phyloP scores from a whole-genome alignment of 2,329 filamentous ascomycete species.

The Pseudogymnoascus sp. region DNA sequence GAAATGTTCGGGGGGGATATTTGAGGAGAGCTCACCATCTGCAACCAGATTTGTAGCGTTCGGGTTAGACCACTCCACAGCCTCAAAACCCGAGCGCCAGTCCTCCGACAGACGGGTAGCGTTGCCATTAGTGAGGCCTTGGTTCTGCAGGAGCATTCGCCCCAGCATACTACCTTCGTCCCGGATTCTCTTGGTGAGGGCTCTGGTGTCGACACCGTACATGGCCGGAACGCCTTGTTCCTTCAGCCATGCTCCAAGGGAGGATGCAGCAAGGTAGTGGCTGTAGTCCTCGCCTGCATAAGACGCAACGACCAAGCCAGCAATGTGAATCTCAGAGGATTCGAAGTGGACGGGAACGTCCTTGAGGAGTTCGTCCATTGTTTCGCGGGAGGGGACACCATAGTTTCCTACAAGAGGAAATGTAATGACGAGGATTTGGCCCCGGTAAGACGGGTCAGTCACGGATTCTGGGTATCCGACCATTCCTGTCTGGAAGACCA shows the following conservation, averaged over 20 bases:
- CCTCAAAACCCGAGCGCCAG: constrained; percentile 57
- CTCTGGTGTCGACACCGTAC: constrained; percentile 88
- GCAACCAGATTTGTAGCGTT: constrained; percentile 89
- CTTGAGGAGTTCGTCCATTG: constrained; percentile 73
- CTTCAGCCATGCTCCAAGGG: constrained; percentile 89
- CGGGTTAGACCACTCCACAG: constrained; percentile 81
- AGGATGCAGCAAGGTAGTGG: constrained; percentile 84
- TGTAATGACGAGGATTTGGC: constrained; percentile 92
- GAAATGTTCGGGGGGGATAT: constrained; percentile 25
- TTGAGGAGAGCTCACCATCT: constrained; percentile 61
- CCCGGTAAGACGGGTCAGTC: constrained; percentile 79
- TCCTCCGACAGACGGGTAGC: constrained; percentile 33
- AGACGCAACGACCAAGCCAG: constrained; percentile 80
- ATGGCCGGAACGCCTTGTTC: constrained; percentile 91
- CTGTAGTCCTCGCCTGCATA: constrained; percentile 95
- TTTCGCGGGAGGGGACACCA: constrained; percentile 82
- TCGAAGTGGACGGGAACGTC: constrained; percentile 91
- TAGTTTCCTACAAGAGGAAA: constrained; percentile 97
- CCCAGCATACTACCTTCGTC: constrained; percentile 95
- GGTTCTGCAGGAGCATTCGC: constrained; percentile 69
- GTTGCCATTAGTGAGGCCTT: constrained; percentile 34
- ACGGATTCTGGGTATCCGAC: constrained; percentile 95
- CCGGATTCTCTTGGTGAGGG: constrained; percentile 88
- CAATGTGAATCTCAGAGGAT: constrained; percentile 84
- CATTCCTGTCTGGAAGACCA: constrained; percentile 99